Evolutionary conservation across 345 rosid species (phyloP).

Genomic region (Fremontodendron californicum): DNA sequence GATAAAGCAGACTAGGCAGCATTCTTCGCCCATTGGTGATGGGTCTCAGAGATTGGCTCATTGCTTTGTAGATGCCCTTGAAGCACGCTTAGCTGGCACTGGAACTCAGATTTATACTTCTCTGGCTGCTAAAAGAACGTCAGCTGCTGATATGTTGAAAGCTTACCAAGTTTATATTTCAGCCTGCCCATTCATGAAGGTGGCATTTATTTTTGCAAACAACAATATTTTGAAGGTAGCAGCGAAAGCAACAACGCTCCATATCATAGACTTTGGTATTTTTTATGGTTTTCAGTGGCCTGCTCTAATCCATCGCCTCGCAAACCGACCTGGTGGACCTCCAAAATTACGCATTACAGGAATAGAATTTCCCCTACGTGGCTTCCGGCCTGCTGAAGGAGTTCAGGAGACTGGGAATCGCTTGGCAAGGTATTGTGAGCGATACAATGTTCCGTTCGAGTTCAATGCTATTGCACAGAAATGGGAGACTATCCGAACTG

Average conservation of each 20-base stretch:
- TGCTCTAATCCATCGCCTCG: constrained; percentile 38
- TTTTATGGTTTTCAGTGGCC: constrained; percentile 55
- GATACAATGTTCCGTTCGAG: constrained; percentile 41
- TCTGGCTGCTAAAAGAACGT: constrained; percentile 14
- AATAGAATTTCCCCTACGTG: constrained; percentile 45
- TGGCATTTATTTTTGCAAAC: constrained; percentile 31
- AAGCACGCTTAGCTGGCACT: constrained; percentile 37
- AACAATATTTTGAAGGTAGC: constrained; percentile 29
- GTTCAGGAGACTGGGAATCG: constrained; percentile 41
- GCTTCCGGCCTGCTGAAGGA: constrained; percentile 40
- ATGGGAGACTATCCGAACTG: constrained; percentile 41
- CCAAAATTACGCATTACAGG: constrained; percentile 52
- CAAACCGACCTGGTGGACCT: constrained; percentile 28
- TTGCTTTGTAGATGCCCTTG: constrained; percentile 46
- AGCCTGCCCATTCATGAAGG: constrained; percentile 35
- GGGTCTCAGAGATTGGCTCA: constrained; percentile 46
- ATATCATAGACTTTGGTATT: constrained; percentile 53
- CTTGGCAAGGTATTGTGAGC: constrained; percentile 44
- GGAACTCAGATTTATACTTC: constrained; percentile 22
- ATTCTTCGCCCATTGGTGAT: constrained; percentile 26
- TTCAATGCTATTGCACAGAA: constrained; percentile 37
- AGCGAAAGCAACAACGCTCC: constrained; percentile 33
- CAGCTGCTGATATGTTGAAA: constrained; percentile 38
- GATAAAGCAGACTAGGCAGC: constrained; percentile 17
- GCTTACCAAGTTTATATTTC: constrained; percentile 28